Evolutionary conservation across 2,329 filamentous ascomycete genomes (phyloP).

Genomic region (Fusarium siculi): DNA sequence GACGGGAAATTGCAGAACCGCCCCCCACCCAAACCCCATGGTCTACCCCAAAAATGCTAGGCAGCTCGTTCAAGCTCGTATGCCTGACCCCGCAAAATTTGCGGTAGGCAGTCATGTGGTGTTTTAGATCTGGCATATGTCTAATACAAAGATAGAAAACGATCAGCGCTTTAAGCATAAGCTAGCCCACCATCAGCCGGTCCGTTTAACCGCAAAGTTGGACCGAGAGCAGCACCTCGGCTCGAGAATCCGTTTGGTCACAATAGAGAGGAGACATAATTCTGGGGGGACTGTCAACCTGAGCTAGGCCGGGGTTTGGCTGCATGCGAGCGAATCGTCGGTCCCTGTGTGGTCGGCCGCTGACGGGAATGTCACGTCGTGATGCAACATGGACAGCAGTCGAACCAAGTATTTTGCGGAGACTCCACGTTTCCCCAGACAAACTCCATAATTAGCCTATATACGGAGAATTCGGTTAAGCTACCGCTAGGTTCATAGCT

Average conservation of each 20-base stretch:
- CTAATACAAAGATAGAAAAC: conserved; percentile 1
- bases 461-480: conserved; percentile 24
- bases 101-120: conserved; percentile 6
- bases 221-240: conserved; percentile 13
- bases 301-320: not conserved
- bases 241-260: conserved; percentile 2
- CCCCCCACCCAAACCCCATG: not conserved
- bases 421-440: conserved; percentile 30
- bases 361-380: conserved; percentile 16
- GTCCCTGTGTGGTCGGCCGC: not conserved
- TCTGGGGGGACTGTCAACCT: conserved; percentile 9
- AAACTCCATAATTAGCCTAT: conserved; percentile 13
- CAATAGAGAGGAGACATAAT: no score
- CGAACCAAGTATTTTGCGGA: conserved; percentile 14
- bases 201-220: conserved; percentile 34
- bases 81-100: conserved; percentile 18
- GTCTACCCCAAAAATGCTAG: not conserved
- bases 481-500: not conserved
- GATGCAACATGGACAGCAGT: conserved; percentile 13
- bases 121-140: conserved; percentile 22
- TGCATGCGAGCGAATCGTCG: conserved; percentile 17
- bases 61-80: not conserved
- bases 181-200: conserved; percentile 29
- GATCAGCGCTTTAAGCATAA: conserved; percentile 32
- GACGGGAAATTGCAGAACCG: conserved; percentile 3